phyloP scores from a whole-genome alignment of 2,329 filamentous ascomycete species.

The Neofusicoccum laricinum region DNA sequence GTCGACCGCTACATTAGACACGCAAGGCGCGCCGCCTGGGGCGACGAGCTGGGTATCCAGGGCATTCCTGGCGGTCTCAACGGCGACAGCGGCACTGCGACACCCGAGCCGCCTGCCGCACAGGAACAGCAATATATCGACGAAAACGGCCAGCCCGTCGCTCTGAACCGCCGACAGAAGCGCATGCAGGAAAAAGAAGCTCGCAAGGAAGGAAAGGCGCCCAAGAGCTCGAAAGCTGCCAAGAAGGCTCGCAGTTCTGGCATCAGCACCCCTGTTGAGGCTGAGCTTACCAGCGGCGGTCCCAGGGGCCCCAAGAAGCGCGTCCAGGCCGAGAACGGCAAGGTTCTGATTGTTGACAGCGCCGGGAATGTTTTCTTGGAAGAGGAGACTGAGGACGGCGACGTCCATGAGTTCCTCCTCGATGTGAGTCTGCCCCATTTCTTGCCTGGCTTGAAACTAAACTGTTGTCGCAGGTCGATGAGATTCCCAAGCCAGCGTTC shows the following conservation, averaged over 20 bases:
- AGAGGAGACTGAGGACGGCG: slow-evolving; percentile 83
- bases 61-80: slow-evolving; percentile 66
- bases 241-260: slow-evolving; percentile 50
- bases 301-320: slow-evolving; percentile 78
- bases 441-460: slow-evolving; percentile 20
- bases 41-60: slow-evolving; percentile 66
- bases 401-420: slow-evolving; percentile 77
- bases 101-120: slow-evolving; percentile 32
- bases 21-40: slow-evolving; percentile 85
- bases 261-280: slow-evolving; percentile 55
- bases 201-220: slow-evolving; percentile 62
- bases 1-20: slow-evolving; percentile 88
- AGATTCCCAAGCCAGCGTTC: slow-evolving; percentile 74
- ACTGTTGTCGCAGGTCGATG: slow-evolving; percentile 59
- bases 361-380: slow-evolving; percentile 93
- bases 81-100: slow-evolving; percentile 33
- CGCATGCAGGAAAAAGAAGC: slow-evolving; percentile 83
- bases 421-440: slow-evolving; percentile 64
- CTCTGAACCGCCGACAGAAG: slow-evolving; percentile 76
- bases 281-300: slow-evolving; percentile 52
- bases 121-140: slow-evolving; percentile 43
- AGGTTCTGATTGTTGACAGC: slow-evolving; percentile 88
- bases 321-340: slow-evolving; percentile 91
- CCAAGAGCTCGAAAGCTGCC: slow-evolving; percentile 29
- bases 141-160: slow-evolving; percentile 47